These are phyloP conservation scores for Monilinia vaccinii-corymbosi DNA, from an alignment of 2,329 filamentous ascomycete species.

Conservation along the genomic window DNA sequence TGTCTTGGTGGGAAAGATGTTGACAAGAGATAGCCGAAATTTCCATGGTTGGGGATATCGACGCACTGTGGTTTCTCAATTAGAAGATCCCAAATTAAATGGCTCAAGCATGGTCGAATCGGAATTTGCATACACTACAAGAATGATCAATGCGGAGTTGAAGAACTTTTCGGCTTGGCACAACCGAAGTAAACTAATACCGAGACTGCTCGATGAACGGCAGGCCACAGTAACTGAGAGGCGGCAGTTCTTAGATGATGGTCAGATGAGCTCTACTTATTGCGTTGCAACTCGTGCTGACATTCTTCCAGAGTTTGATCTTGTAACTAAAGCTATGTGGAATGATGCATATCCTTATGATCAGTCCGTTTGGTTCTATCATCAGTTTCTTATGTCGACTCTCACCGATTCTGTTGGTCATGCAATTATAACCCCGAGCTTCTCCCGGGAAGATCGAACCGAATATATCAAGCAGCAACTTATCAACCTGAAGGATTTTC, in stretches of 20 bases:
- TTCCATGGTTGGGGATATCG: constrained; percentile 97
- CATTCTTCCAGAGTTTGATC: constrained; percentile 52
- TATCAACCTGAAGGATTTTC: constrained; percentile 58
- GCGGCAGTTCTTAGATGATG: constrained; percentile 60
- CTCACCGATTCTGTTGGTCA: constrained; percentile 42
- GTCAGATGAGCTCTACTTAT: constrained; percentile 31
- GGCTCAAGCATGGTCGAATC: constrained; percentile 60
- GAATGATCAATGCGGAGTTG: constrained; percentile 75
- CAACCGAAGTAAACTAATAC: constrained; percentile 75
- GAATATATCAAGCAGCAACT: constrained; percentile 63
- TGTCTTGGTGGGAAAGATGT: constrained; percentile 76
- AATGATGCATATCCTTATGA: constrained; percentile 77
- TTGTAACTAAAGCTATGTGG: constrained; percentile 63
- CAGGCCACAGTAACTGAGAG: constrained; percentile 53
- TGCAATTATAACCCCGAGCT: constrained; percentile 53
- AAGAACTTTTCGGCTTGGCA: constrained; percentile 99
- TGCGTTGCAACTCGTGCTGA: constrained; percentile 13
- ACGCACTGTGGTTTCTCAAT: constrained; percentile 63
- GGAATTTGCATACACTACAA: constrained; percentile 85
- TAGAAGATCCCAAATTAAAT: constrained; percentile 51
- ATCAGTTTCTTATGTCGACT: constrained; percentile 74
- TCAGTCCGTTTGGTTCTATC: constrained; percentile 95
- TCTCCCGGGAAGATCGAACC: constrained; percentile 52
- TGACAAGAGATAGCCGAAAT: constrained; percentile 76
- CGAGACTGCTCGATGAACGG: constrained; percentile 63